These are phyloP conservation scores for Gaultheria prostrata DNA, from an alignment of 148 eudicot genomes.

Conservation along the genomic window DNA sequence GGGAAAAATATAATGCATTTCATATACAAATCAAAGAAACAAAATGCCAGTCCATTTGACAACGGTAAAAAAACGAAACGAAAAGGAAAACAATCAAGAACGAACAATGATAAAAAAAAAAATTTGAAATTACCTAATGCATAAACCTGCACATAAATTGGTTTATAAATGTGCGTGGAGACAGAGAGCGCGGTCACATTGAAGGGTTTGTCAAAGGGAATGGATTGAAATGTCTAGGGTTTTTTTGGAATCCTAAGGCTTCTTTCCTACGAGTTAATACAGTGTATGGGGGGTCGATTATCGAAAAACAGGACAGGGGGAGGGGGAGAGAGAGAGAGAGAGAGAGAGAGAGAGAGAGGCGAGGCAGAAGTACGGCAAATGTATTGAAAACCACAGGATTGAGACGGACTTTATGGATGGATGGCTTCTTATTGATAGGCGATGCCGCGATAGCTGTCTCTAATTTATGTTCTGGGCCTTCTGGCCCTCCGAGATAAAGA, in stretches of 20 bases:
- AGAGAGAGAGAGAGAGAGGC: slow-evolving; percentile 20
- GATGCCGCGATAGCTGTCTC: slow-evolving; percentile 16
- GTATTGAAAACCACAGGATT: slow-evolving; percentile 49
- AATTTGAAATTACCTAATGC: neutral
- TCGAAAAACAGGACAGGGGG: slow-evolving; percentile 1
- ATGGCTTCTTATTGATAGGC: neutral
- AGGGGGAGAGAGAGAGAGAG: slow-evolving; percentile 20
- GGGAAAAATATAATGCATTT: slow-evolving; percentile 9
- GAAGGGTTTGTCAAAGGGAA: neutral
- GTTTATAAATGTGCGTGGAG: neutral
- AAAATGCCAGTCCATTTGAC: neutral
- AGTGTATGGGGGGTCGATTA: neutral
- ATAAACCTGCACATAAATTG: neutral
- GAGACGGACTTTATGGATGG: slow-evolving; percentile 40
- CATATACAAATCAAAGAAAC: neutral
- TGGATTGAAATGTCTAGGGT: slow-evolving; percentile 21
- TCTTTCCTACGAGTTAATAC: slow-evolving; percentile 5
- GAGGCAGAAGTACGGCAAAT: slow-evolving; percentile 32
- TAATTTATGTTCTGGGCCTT: neutral
- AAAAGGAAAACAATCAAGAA: neutral
- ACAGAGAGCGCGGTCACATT: slow-evolving; percentile 13
- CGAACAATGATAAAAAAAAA: neutral
- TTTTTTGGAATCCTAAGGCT: slow-evolving; percentile 14
- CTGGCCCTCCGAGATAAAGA: neutral
- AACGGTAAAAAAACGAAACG: neutral